A percentile compares a stretch with the other conserved stretches of the same genome.
Conservation (phyloP, 2,329 filamentous ascomycete genomes). For the Leptographium radiaticola region DNA sequence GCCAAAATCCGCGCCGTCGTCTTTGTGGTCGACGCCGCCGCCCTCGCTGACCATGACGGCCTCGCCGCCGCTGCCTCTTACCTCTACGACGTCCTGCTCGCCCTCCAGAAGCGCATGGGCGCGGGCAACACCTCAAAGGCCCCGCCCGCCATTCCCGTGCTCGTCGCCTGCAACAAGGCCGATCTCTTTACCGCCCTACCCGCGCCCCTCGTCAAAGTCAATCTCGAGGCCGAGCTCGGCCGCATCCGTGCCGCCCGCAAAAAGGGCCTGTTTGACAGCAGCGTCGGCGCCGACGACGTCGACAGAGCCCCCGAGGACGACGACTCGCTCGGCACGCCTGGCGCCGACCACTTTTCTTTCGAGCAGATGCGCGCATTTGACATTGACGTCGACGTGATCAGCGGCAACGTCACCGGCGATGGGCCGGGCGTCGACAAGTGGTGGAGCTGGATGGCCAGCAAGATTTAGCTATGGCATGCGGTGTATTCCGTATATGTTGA, state of each 20-base stretch:
- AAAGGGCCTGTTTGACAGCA: constrained; percentile 72
- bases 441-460: constrained; percentile 81
- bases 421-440: constrained; percentile 65
- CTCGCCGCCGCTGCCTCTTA: constrained; percentile 68
- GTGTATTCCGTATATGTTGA: background rate
- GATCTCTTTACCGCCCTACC: constrained; percentile 91
- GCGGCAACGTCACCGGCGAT: constrained; percentile 56
- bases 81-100: constrained; percentile 77
- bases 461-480: constrained; percentile 35
- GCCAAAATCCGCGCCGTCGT: constrained; percentile 57
- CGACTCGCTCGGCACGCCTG: constrained; percentile 72
- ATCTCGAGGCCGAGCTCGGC: constrained; percentile 69
- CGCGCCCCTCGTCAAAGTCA: constrained; percentile 56
- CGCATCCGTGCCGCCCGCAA: constrained; percentile 64
- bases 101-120: constrained; percentile 55
- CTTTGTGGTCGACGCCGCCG: constrained; percentile 79
- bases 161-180: constrained; percentile 88
- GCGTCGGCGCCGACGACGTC: constrained; percentile 51
- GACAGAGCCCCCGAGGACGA: constrained; percentile 47
- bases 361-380: constrained; percentile 72
- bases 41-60: constrained; percentile 40
- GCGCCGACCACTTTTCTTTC: constrained; percentile 67
- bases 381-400: constrained; percentile 61
- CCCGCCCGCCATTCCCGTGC: constrained; percentile 51
- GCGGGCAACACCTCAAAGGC: constrained; percentile 31